Percentiles rank a stretch among this genome's conserved stretches.
phyloP scores from a whole-genome alignment of 805 yeast genomes.

The Starmerella geochares region DNA sequence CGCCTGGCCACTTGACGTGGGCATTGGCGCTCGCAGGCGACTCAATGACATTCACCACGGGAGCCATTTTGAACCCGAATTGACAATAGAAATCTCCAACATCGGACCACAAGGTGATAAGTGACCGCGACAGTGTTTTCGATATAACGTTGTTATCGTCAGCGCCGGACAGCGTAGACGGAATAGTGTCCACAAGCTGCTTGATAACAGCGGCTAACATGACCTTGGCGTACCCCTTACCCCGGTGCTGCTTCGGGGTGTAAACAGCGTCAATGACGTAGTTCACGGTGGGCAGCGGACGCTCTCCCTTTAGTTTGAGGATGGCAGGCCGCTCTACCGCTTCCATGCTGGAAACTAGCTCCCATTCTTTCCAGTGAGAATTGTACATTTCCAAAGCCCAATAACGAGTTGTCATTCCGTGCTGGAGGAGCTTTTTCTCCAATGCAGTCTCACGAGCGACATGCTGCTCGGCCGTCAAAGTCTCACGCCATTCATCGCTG shows the following conservation, averaged over 20 bases:
- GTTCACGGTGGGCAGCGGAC: slow-evolving; percentile 20
- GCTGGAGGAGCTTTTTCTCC: slow-evolving; percentile 13
- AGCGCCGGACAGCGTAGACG: slow-evolving; percentile 16
- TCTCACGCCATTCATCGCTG: slow-evolving; percentile 27
- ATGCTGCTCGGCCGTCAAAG: slow-evolving; percentile 26
- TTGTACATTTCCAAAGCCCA: slow-evolving; percentile 26
- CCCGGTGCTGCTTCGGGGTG: slow-evolving; percentile 41
- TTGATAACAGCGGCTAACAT: slow-evolving; percentile 35
- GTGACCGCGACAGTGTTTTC: slow-evolving; percentile 3
- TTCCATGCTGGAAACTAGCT: slow-evolving; percentile 36
- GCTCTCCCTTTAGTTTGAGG: slow-evolving; percentile 22
- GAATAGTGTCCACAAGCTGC: slow-evolving; percentile 19
- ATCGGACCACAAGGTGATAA: slow-evolving; percentile 56
- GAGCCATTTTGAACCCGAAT: slow-evolving; percentile 39
- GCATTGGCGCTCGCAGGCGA: neutral
- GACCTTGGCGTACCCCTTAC: slow-evolving; percentile 44
- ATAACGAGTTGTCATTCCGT: slow-evolving; percentile 23
- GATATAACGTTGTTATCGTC: neutral
- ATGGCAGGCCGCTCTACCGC: slow-evolving; percentile 34
- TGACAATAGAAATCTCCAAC: slow-evolving; percentile 56
- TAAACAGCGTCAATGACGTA: slow-evolving; percentile 48
- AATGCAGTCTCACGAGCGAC: slow-evolving; percentile 25
- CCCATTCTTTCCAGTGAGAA: slow-evolving; percentile 30
- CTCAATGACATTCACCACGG: slow-evolving; percentile 2
- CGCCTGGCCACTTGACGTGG: slow-evolving; percentile 6